These are phyloP conservation scores for Venturia oleaginea DNA, from an alignment of 2,329 filamentous ascomycete species.

Conservation along the genomic window DNA sequence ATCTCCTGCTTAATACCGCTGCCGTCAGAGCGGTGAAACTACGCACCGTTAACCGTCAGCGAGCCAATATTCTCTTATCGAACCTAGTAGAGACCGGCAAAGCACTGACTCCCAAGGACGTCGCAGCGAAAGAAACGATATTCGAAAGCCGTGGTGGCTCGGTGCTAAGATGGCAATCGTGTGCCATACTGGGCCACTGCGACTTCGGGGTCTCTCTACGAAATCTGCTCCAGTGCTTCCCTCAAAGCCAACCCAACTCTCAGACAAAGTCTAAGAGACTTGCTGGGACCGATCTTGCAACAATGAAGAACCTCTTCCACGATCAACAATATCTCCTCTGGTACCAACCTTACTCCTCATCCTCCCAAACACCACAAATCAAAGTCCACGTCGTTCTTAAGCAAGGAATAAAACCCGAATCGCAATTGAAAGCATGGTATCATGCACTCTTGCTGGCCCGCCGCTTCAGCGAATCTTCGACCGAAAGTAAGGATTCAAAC, in stretches of 20 bases:
- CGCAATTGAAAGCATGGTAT: constrained; percentile 3
- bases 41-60: background rate
- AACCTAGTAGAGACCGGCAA: background rate
- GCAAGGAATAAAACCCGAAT: background rate
- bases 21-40: background rate
- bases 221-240: background rate
- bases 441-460: background rate
- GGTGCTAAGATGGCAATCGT: background rate
- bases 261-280: background rate
- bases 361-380: background rate
- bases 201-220: background rate
- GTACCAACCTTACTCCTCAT: background rate
- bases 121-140: background rate
- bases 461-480: background rate
- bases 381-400: background rate
- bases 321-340: background rate
- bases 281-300: background rate
- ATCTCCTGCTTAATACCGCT: background rate
- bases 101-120: background rate
- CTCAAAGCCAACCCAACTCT: background rate
- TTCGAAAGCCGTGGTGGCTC: background rate
- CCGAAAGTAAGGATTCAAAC: background rate
- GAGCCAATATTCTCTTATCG: background rate
- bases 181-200: background rate
- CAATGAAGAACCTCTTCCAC: background rate